phyloP scores from a whole-genome alignment of 2,329 filamentous ascomycete species.

The Aspergillus sclerotialis region DNA sequence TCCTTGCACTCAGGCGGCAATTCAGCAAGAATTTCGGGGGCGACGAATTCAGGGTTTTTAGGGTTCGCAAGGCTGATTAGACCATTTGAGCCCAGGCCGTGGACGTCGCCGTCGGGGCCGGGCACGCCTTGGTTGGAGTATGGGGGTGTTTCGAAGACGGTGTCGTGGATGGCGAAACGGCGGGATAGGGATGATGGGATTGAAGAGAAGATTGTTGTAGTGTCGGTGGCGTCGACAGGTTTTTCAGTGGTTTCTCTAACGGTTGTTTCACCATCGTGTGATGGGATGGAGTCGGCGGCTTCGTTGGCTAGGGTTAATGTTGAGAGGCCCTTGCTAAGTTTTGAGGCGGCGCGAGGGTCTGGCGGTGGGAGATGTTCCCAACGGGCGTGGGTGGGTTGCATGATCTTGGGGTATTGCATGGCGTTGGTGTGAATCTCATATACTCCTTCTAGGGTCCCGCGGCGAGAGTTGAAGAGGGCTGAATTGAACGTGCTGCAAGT shows the following conservation, averaged over 20 bases:
- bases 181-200: slow-evolving; percentile 53
- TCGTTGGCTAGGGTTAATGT: slow-evolving; percentile 28
- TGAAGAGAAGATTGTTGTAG: slow-evolving; percentile 41
- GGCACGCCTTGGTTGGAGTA: slow-evolving; percentile 53
- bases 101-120: slow-evolving; percentile 38
- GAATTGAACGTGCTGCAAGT: slow-evolving; percentile 71
- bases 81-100: slow-evolving; percentile 36
- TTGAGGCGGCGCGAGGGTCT: slow-evolving; percentile 20
- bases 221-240: slow-evolving; percentile 10
- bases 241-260: slow-evolving; percentile 2
- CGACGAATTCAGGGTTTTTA: slow-evolving; percentile 29
- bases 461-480: slow-evolving; percentile 60
- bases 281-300: slow-evolving; percentile 12
- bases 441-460: slow-evolving; percentile 63
- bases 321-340: slow-evolving; percentile 27
- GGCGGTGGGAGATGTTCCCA: slow-evolving; percentile 63
- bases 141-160: slow-evolving; percentile 51
- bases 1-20: slow-evolving; percentile 52
- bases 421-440: slow-evolving; percentile 93
- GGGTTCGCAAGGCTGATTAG: slow-evolving; percentile 30
- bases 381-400: slow-evolving; percentile 81
- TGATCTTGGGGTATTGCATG: slow-evolving; percentile 78
- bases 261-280: slow-evolving; percentile 8
- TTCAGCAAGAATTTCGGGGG: slow-evolving; percentile 35
- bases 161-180: slow-evolving; percentile 58